Base-by-base conservation (phyloP, 768 basidiomycete genomes). In the Kwoniella heveanensis region DNA sequence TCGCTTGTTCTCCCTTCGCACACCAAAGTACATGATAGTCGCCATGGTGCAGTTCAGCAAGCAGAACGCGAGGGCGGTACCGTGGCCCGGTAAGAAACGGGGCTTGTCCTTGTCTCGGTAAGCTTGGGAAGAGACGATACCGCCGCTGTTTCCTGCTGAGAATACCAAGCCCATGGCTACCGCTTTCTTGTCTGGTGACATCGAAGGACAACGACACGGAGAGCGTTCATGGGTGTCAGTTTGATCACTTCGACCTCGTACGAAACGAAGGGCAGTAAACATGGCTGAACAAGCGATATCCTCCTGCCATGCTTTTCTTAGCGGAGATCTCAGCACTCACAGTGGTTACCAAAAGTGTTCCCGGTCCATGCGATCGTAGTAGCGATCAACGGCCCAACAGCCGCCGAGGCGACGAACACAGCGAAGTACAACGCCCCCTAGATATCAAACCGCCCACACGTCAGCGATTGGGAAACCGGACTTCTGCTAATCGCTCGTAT, bases 311-410 rank as follows among this genome's bases (percentile, higher is more conserved):
- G n/a, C n/a, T n/a, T n/a, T n/a, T n/a, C n/a, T n/a, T n/a, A n/a
- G n/a, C n/a, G n/a, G n/a, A n/a, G n/a, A n/a, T n/a, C n/a, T n/a
- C n/a, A n/a, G n/a, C n/a, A 54, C 68, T 70, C 57, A 71, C 73
- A 78, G 60, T 78, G 76, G 47, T 77, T 75, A 5, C 64, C 70
- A 48, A 73, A 78, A n/a, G 72, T 78, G 54, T 70, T 72, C 13
- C 71, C 74, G 9, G 75, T 70, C 77, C 77, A 80, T n/a, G 73
- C 67, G 68, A 80, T 79, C 29, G 77, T 78, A 1, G 76, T 78
- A 15, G 78, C 80, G 54, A 80, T 79, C 32, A 73, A 62, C 0
- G 80, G 80, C 0, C 77, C 80, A 37, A 75, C 78, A 0, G 73
- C 60, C 8, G 66, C 62, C 21, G 78, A 72, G 17, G 73, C 68